Conservation (phyloP, 169 alveolate species). For the Cyclospora cayetanensis region DNA sequence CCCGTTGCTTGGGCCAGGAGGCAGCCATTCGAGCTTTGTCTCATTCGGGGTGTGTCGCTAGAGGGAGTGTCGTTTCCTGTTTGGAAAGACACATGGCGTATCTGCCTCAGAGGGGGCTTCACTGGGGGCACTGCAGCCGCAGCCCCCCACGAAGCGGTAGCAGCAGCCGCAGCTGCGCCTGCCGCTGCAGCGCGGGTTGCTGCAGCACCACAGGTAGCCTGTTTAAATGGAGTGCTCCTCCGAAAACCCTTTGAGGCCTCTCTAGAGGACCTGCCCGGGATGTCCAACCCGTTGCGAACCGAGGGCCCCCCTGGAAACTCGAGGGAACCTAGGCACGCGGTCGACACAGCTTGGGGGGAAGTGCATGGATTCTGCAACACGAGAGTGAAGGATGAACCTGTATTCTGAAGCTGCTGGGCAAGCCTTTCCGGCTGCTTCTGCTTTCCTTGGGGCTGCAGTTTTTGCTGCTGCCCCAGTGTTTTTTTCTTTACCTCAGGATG, state of each 20-base stretch:
- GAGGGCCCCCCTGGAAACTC: too few species aligned
- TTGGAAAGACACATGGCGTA: not conserved
- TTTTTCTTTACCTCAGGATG: not conserved
- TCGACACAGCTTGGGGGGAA: too few species aligned
- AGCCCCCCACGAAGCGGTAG: constrained; percentile 52
- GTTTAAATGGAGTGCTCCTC: not conserved
- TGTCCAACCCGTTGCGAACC: too few species aligned
- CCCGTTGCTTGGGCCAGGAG: not conserved
- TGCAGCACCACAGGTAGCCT: not conserved
- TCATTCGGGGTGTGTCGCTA: not conserved
- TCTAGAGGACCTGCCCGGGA: too few species aligned
- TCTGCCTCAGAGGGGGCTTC: not conserved
- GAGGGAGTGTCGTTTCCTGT: not conserved
- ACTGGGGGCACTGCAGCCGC: not conserved
- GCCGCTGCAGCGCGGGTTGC: constrained; percentile 53
- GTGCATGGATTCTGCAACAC: too few species aligned
- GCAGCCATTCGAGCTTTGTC: not conserved
- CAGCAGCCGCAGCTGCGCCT: constrained; percentile 62
- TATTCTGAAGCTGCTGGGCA: not conserved
- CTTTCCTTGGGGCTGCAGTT: not conserved
- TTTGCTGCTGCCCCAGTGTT: not conserved
- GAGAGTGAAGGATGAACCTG: too few species aligned
- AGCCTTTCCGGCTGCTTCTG: not conserved
- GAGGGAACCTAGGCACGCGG: too few species aligned
- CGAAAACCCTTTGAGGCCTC: not conserved